Conservation (phyloP, 192 early-diverging fungal genomes). For the Coemansia aciculifera region DNA sequence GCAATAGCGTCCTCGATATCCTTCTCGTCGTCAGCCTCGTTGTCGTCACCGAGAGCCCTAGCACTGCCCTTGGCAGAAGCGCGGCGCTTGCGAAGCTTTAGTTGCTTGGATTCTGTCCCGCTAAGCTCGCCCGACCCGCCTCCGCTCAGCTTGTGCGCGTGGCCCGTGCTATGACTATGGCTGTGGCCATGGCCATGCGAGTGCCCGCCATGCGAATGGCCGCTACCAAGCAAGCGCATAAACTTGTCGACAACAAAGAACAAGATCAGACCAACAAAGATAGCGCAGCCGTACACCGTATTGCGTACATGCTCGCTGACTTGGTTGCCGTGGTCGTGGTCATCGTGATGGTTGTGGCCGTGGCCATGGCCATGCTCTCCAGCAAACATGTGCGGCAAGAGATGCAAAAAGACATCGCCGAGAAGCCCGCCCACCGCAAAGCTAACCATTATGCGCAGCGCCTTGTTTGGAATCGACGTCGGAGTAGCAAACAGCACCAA, state of each 20-base stretch:
- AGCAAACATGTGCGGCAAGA: constrained; percentile 76
- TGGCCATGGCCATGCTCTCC: constrained; percentile 53
- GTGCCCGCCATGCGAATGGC: constrained; percentile 60
- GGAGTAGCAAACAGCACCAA: constrained; percentile 78
- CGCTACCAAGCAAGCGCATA: constrained; percentile 73
- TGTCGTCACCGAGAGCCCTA: constrained; percentile 24
- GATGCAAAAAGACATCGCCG: constrained; percentile 83
- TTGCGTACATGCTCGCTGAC: constrained; percentile 51
- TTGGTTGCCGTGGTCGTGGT: constrained; percentile 43
- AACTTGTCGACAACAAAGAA: constrained; percentile 84
- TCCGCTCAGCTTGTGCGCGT: constrained; percentile 12
- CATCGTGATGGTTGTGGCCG: constrained; percentile 30
- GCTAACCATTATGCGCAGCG: constrained; percentile 69
- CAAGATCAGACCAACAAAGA: constrained; percentile 72
- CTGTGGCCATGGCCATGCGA: constrained; percentile 50
- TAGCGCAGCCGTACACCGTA: constrained; percentile 69
- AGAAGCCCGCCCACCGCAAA: constrained; percentile 86
- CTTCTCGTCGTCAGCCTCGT: constrained; percentile 51
- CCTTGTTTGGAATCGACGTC: constrained; percentile 59
- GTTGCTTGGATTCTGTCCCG: constrained; percentile 25
- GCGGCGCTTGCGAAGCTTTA: constrained; percentile 35
- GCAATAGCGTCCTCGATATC: constrained; percentile 18
- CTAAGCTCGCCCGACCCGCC: constrained; percentile 25
- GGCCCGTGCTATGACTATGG: constrained; percentile 48
- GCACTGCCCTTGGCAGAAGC: neutral